Evolutionary conservation across 2,329 filamentous ascomycete species (phyloP), one percentile per base, ranked within the genome.

Genomic region (Fusarium proliferatum): DNA sequence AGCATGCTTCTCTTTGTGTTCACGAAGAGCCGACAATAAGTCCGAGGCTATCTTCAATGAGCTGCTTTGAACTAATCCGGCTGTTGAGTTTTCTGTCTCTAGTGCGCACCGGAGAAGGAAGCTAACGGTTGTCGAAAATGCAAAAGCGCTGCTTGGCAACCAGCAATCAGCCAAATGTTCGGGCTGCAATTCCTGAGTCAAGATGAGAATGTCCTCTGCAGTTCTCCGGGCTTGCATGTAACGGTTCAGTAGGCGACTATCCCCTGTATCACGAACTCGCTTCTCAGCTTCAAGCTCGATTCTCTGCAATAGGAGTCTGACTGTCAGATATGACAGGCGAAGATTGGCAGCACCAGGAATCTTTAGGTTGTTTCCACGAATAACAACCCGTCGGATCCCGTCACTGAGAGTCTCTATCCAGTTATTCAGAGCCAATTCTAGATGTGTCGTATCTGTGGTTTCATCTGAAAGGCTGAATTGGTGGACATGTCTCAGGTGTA

Each of bases 101-200:
- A 88, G 76, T 0, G 84, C 86, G 63, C 84, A 86, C 5, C 87
- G 82, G 13, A 89, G 77, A 34, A 88, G 76, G 43, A 88, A 88
- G 45, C 84, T 87, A 19, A 85, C 83, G 0, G 87, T 85, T 3
- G 85, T 84, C 0, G 86, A 83, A n/a, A 87, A 83, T 2, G 83
- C 80, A 61, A 87, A 88, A 1, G 86, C 83, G 42, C 82, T 81
- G 6, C 85, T 80, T 1, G 87, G 82, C 4, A 88, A 79, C 86
- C 86, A 89, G 64, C 87, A 88, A 53, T 85, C 87, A 6, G 80
- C 79, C 1, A 88, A 78, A 21, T 87, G 85, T 3, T 79, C 60
- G 9, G 81, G 80, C 8, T 81, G 78, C 1, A 89, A 76, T 51
- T 87, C 86, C 49, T 86, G 85, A 0, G 85, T 80, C 5, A 88